These are phyloP conservation scores for Moelleriella libera DNA, from an alignment of 2,329 filamentous ascomycete species.

Conservation along the genomic window DNA sequence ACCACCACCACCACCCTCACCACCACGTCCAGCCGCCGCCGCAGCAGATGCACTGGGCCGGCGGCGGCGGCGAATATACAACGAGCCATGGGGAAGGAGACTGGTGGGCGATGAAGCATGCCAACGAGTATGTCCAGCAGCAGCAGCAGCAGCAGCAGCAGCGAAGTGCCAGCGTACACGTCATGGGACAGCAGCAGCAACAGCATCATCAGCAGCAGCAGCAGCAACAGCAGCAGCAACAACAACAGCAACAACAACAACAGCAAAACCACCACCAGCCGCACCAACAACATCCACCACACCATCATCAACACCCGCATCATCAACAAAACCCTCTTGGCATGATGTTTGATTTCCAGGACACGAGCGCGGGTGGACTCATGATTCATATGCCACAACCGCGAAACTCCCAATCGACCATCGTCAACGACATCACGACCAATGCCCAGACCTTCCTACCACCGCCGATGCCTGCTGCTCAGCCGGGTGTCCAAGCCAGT, in stretches of 20 bases:
- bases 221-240: conserved; percentile 10
- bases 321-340: conserved; percentile 14
- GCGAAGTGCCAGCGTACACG: conserved; percentile 6
- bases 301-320: conserved; percentile 5
- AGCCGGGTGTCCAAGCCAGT: conserved; percentile 5
- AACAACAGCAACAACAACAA: conserved; percentile 5
- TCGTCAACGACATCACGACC: conserved; percentile 19
- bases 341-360: conserved; percentile 23
- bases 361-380: conserved; percentile 23
- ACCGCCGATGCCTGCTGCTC: conserved; percentile 13
- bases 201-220: conserved; percentile 7
- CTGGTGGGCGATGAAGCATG: conserved; percentile 18
- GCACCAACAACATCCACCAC: conserved; percentile 7
- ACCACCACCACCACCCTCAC: conserved; percentile 1
- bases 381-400: conserved; percentile 42
- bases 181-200: background rate
- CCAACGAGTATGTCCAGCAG: conserved; percentile 6
- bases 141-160: conserved; percentile 5
- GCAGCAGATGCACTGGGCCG: conserved; percentile 8
- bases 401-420: conserved; percentile 17
- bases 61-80: conserved; percentile 14
- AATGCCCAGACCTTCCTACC: conserved; percentile 20
- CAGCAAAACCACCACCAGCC: conserved; percentile 6
- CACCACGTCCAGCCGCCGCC: background rate
- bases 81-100: conserved; percentile 9